These are phyloP conservation scores for Yarrowia galli DNA, from an alignment of 1,139 yeast genomes.

Conservation along the genomic window DNA sequence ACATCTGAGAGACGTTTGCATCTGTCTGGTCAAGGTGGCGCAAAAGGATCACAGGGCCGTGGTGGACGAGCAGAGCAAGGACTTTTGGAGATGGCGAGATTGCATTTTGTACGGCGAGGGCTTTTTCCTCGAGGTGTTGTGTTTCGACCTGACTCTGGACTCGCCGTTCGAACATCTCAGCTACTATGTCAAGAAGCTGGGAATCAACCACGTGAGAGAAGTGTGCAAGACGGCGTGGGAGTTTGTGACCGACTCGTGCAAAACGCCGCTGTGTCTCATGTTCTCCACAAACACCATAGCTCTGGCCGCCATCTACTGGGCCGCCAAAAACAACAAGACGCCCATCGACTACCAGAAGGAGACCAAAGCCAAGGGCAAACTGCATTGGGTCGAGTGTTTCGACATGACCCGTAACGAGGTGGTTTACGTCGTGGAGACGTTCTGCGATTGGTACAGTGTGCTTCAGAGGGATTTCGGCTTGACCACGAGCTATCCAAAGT, in stretches of 20 bases:
- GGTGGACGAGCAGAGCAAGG: constrained; percentile 58
- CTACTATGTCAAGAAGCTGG: constrained; percentile 46
- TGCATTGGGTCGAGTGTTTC: constrained; percentile 39
- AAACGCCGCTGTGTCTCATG: constrained; percentile 51
- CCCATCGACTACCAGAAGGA: constrained; percentile 31
- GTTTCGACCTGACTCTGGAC: constrained; percentile 58
- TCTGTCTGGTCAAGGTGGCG: constrained; percentile 57
- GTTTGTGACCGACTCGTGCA: constrained; percentile 53
- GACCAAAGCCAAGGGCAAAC: constrained; percentile 27
- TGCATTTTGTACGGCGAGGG: constrained; percentile 57
- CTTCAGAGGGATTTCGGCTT: constrained; percentile 22
- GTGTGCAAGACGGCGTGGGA: constrained; percentile 51
- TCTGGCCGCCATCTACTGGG: constrained; percentile 53
- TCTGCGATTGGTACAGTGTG: constrained; percentile 26
- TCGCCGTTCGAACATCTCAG: constrained; percentile 54
- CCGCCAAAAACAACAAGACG: constrained; percentile 44
- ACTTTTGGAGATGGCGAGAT: constrained; percentile 61
- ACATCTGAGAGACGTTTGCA: constrained; percentile 57
- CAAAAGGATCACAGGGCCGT: constrained; percentile 53
- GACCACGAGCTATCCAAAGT: constrained; percentile 23
- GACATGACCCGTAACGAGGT: constrained; percentile 36
- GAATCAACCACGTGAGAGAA: constrained; percentile 44
- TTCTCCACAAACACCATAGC: constrained; percentile 50
- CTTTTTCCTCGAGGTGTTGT: constrained; percentile 56
- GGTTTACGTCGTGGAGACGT: constrained; percentile 29